Percentiles rank a stretch among this genome's conserved stretches.
Evolutionary conservation across 2,329 filamentous ascomycete species (phyloP).

Genomic region (Hymenoscyphus fraxineus): DNA sequence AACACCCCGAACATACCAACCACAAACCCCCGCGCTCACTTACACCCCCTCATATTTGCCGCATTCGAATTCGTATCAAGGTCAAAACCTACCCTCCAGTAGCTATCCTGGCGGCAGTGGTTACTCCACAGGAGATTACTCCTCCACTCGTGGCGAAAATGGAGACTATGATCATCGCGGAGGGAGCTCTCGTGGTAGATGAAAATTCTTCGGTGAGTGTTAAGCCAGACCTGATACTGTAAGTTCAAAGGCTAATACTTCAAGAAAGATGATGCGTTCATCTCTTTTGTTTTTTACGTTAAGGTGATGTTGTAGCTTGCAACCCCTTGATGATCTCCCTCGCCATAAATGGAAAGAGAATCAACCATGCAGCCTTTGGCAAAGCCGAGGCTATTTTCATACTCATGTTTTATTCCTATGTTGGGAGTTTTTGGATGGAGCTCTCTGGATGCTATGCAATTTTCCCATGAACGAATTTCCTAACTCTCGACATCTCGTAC

Average conservation of each 20-base stretch:
- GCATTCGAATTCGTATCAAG: not conserved
- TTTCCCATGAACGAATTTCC: not conserved
- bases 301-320: not conserved
- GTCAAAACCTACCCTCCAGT: not conserved
- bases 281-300: not conserved
- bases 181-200: not conserved
- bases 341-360: not conserved
- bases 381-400: not conserved
- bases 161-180: not conserved
- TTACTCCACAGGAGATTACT: not conserved
- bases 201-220: not conserved
- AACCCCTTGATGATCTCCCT: not conserved
- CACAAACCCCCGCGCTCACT: not conserved
- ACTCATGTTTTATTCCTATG: not conserved
- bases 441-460: too few relatives aligned
- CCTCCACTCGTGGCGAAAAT: not conserved
- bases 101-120: not conserved
- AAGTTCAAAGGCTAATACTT: not conserved
- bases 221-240: not conserved
- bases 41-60: not conserved
- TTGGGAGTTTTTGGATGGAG: not conserved
- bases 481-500: not conserved
- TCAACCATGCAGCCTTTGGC: not conserved
- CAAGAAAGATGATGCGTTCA: not conserved
- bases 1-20: too few relatives aligned